phyloP scores from a whole-genome alignment of 345 rosid genomes.

The Schrenkiella parvula region DNA sequence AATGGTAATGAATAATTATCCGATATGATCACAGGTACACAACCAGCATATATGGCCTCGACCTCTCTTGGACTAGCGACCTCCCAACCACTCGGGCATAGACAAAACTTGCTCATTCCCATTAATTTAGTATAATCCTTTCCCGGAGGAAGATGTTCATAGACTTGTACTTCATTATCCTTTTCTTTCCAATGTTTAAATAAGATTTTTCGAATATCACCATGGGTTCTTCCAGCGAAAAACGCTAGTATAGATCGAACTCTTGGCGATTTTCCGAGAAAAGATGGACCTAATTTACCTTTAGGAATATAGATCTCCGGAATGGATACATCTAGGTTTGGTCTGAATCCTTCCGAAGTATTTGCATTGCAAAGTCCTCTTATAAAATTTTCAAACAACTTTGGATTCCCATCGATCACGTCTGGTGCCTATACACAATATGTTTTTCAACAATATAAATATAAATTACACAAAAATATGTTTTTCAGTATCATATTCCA shows the following conservation, averaged over 20 bases:
- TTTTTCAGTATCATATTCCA: not conserved
- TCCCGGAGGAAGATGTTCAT: conserved; percentile 44
- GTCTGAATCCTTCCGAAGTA: conserved; percentile 47
- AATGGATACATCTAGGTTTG: conserved; percentile 45
- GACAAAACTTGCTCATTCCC: conserved; percentile 48
- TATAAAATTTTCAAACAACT: conserved; percentile 42
- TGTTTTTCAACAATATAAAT: not conserved
- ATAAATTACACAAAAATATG: not conserved
- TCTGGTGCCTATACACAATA: conserved; percentile 46
- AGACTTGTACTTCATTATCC: conserved; percentile 42
- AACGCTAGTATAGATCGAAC: conserved; percentile 41
- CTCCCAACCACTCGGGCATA: conserved; percentile 58
- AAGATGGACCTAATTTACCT: conserved; percentile 37
- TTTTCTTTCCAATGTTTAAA: conserved; percentile 45
- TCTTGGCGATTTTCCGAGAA: conserved; percentile 17
- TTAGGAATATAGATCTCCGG: conserved; percentile 49
- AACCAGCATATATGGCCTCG: conserved; percentile 63
- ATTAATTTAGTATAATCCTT: conserved; percentile 36
- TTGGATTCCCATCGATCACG: conserved; percentile 32
- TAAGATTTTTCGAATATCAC: conserved; percentile 36
- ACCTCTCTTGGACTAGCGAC: conserved; percentile 48
- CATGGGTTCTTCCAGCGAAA: conserved; percentile 48
- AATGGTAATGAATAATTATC: conserved; percentile 49
- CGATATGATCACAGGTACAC: conserved; percentile 62
- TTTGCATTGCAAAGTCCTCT: conserved; percentile 56